Base-by-base conservation (phyloP, 2,329 filamentous ascomycete species). In the Scytalidium lignicola region DNA sequence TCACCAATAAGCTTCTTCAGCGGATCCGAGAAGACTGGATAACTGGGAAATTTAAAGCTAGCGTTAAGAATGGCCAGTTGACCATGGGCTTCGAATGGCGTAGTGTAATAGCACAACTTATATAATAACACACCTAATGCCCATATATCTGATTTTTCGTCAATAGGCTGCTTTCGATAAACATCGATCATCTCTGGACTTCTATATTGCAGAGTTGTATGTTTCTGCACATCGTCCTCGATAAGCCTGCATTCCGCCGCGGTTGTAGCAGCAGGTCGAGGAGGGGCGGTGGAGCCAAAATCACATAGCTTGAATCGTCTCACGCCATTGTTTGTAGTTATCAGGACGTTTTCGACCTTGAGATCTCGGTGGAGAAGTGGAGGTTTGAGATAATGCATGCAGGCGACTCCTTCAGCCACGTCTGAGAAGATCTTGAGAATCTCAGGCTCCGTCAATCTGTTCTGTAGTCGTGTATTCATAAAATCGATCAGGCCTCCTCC, bases 151-250 rank as follows among this genome's bases (percentile, higher is more conserved):
- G 91, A 95, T 73, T 99, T 99, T 72, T 99, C 93, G 64, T 99
- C 90, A 64, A 99, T 96, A 1, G 93, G 90, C 60, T 91, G 89
- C 68, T 95, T 96, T 55, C 91, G 80, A 70, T 96, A 99, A 20
- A 99, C 93, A 63, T 99, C 93, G 52, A 99, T 85, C 93, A 99
- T 99, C 70, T 99, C 93, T 5, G 93, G 93, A 65, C 92, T 97
- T 57, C 93, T 81, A 67, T 99, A 99, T 67, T 99, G 93, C 70
- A 99, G 78, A 1, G 93, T 99, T 0, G 93, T 99, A 66, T 99
- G 92, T 62, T 89, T 88, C 69, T 97, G 93, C 12, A 99, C 86
- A 68, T 99, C 93, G 65, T 99, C 93, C 68, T 99, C 93, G 63
- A 97, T 90, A 59, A 95, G 69, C 50, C 92, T 84, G 57, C 92